A percentile compares a stretch with the other conserved stretches of the same genome.
These are phyloP conservation scores for Suillus cothurnatus DNA, from an alignment of 768 basidiomycete genomes.

Conservation along the genomic window DNA sequence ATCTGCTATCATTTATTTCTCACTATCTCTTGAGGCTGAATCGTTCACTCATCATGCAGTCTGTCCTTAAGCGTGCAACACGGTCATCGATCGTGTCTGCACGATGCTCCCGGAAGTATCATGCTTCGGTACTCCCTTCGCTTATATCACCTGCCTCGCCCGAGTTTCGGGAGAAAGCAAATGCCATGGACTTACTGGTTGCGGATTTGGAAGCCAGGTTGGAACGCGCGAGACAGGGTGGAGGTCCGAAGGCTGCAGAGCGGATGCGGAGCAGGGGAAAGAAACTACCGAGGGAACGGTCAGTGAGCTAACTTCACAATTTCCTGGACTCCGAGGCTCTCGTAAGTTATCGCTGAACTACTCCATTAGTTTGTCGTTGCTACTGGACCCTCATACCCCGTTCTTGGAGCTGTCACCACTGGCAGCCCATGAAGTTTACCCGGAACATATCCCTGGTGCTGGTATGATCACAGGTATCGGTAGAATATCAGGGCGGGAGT, in stretches of 20 bases:
- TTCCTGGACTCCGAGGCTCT: not conserved
- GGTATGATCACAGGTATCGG: constrained; percentile 90
- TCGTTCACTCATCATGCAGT: constrained; percentile 13
- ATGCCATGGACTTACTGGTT: constrained; percentile 72
- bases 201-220: constrained; percentile 63
- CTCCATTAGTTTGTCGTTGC: constrained; percentile 56
- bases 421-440: constrained; percentile 88
- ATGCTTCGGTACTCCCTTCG: constrained; percentile 76
- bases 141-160: constrained; percentile 67
- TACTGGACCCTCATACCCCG: constrained; percentile 85
- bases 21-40: not conserved
- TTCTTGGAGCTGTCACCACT: constrained; percentile 88
- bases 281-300: constrained; percentile 85
- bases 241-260: constrained; percentile 72
- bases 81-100: constrained; percentile 9
- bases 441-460: constrained; percentile 79
- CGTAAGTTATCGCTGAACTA: constrained; percentile 8
- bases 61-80: constrained; percentile 17
- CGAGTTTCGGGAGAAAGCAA: constrained; percentile 68
- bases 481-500: constrained; percentile 78
- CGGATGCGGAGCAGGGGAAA: constrained; percentile 80
- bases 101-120: constrained; percentile 45
- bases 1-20: not conserved
- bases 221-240: constrained; percentile 64
- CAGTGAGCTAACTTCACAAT: constrained; percentile 5